Percentiles rank a stretch among this genome's conserved stretches.
Conservation (phyloP, 768 basidiomycete species). For the Brasilioporus rufonigricans region DNA sequence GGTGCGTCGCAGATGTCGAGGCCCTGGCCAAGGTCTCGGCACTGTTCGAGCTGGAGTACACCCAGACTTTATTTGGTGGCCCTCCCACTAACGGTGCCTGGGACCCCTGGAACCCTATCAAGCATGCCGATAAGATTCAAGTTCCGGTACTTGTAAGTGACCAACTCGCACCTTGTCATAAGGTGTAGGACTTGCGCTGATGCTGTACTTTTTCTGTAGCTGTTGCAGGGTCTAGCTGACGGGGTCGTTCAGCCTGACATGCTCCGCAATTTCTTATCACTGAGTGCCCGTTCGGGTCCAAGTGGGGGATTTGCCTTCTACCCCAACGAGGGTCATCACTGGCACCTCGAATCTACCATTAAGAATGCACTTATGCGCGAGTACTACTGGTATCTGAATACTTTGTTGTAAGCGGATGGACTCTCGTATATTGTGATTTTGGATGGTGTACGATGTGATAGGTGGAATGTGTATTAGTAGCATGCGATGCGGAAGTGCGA, state of each 20-base stretch:
- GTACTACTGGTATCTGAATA: slow-evolving; percentile 31
- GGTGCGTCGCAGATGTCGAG: slow-evolving; percentile 58
- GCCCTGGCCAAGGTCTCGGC: slow-evolving; percentile 58
- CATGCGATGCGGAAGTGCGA: no score
- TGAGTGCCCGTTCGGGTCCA: neutral
- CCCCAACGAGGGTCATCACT: slow-evolving; percentile 42
- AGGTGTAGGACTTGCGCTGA: neutral
- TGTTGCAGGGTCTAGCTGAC: slow-evolving; percentile 64
- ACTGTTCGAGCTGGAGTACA: slow-evolving; percentile 62
- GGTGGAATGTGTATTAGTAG: neutral
- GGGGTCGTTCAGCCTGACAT: slow-evolving; percentile 64
- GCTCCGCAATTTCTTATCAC: slow-evolving; percentile 34
- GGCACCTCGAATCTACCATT: slow-evolving; percentile 29
- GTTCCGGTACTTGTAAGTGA: slow-evolving; percentile 56
- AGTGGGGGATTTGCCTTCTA: slow-evolving; percentile 33
- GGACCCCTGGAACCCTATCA: slow-evolving; percentile 6
- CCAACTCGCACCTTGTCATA: neutral
- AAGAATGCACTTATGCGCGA: slow-evolving; percentile 30
- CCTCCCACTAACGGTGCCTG: slow-evolving; percentile 31
- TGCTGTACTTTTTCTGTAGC: slow-evolving; percentile 32
- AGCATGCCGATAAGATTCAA: slow-evolving; percentile 49
- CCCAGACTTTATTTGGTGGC: slow-evolving; percentile 59
- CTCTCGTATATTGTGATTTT: no score
- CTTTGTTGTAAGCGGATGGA: slow-evolving; percentile 4
- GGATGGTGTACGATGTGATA: neutral